These are phyloP conservation scores for Mediolabrus comicus DNA, from an alignment of 108 stramenopile genomes.

Conservation along the genomic window DNA sequence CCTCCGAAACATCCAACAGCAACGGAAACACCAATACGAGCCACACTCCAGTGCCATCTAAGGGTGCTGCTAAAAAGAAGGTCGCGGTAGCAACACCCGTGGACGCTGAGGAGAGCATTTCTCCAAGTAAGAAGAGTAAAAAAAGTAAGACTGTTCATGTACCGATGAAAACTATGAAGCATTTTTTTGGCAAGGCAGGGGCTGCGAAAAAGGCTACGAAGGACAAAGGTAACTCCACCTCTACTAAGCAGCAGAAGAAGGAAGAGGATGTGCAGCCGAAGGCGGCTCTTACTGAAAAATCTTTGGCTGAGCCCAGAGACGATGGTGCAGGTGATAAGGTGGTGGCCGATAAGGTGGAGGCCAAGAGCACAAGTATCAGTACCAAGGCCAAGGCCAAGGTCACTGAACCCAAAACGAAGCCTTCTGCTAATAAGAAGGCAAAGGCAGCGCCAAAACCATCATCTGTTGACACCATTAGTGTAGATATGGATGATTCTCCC, in stretches of 20 bases:
- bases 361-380: no score
- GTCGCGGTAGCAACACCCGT: neutral
- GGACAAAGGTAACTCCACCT: neutral
- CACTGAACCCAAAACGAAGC: neutral
- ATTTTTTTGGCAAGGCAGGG: neutral
- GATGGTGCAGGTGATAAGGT: neutral
- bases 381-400: neutral
- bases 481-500: slow-evolving; percentile 24
- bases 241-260: neutral
- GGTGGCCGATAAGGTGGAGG: neutral
- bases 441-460: neutral
- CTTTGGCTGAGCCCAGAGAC: neutral
- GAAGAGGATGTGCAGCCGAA: no score
- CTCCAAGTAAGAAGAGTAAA: neutral
- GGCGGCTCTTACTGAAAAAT: no score
- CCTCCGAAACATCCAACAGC: neutral
- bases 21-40: neutral
- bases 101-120: neutral
- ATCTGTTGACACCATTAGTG: neutral
- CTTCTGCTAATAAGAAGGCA: neutral
- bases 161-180: neutral
- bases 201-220: neutral
- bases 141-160: neutral
- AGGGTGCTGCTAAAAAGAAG: neutral
- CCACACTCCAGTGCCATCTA: neutral